Percentiles rank a stretch among this genome's conserved stretches.
These are phyloP conservation scores for Phytophthora kernoviae DNA, from an alignment of 352 stramenopile species.

Conservation along the genomic window DNA sequence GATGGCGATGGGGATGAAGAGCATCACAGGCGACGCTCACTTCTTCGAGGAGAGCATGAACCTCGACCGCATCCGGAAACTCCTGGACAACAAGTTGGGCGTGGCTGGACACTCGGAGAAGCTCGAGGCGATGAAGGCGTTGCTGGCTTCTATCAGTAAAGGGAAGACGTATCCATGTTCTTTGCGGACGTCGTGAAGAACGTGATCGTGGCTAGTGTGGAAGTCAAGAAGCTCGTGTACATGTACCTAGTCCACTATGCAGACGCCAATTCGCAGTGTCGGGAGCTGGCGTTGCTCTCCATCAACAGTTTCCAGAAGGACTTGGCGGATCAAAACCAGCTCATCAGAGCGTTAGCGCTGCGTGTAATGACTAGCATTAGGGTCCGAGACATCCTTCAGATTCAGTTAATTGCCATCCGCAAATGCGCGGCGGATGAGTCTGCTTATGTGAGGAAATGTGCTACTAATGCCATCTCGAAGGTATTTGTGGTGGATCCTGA, in stretches of 20 bases:
- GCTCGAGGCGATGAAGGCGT: conserved; percentile 98
- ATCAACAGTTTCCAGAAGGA: conserved; percentile 99
- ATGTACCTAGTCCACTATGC: conserved; percentile 99
- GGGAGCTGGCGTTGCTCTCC: conserved; percentile 95
- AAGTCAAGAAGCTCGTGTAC: conserved; percentile 99
- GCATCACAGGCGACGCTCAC: conserved; percentile 92
- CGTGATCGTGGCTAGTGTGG: conserved; percentile 92
- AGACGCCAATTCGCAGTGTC: conserved; percentile 94
- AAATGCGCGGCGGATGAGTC: conserved; percentile 92
- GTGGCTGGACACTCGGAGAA: conserved; percentile 88
- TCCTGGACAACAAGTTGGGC: conserved; percentile 91
- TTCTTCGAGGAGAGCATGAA: conserved; percentile 98
- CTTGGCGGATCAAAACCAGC: conserved; percentile 94
- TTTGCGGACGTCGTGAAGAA: conserved; percentile 98
- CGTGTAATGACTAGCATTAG: conserved; percentile 98
- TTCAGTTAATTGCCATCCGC: conserved; percentile 97
- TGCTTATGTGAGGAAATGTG: conserved; percentile 98
- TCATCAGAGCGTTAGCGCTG: conserved; percentile 93
- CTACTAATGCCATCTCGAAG: conserved; percentile 96
- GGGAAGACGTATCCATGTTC: conserved; percentile 97
- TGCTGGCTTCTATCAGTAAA: conserved; percentile 97
- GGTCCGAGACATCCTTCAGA: conserved; percentile 98
- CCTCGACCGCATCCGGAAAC: conserved; percentile 83
- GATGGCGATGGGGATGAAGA: conserved; percentile 58
- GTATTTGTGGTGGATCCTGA: conserved; percentile 90